A percentile compares a stretch with the other conserved stretches of the same genome.
These are phyloP conservation scores for Pyrus hybrid DNA, from an alignment of 331 rosid genomes.

Conservation along the genomic window DNA sequence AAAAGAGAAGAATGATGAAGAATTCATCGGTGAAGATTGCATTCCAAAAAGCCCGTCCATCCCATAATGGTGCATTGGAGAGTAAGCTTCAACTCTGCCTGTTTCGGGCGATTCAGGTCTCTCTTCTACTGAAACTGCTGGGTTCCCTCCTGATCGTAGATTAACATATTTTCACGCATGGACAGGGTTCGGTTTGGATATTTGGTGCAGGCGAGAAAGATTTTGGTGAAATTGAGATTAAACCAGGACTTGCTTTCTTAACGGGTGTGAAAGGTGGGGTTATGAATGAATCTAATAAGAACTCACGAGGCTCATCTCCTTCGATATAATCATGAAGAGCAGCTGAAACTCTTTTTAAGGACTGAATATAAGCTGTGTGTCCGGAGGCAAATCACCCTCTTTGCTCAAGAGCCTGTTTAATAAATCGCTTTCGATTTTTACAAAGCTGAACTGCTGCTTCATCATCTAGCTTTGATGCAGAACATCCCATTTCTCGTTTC, in stretches of 20 bases:
- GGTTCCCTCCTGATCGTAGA: conserved; percentile 57
- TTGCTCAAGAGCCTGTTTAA: conserved; percentile 77
- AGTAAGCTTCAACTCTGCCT: conserved; percentile 53
- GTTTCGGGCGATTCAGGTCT: conserved; percentile 66
- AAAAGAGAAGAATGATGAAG: conserved; percentile 52
- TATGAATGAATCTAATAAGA: conserved; percentile 48
- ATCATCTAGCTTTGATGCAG: conserved; percentile 71
- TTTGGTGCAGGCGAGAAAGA: conserved; percentile 21
- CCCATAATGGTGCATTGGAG: conserved; percentile 51
- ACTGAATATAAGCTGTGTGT: conserved; percentile 64
- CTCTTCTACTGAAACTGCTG: conserved; percentile 66
- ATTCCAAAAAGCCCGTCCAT: conserved; percentile 52
- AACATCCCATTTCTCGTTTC: conserved; percentile 81
- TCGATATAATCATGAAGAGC: conserved; percentile 72
- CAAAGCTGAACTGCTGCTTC: conserved; percentile 82
- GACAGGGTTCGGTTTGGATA: conserved; percentile 33
- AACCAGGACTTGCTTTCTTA: conserved; percentile 47
- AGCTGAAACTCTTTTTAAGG: conserved; percentile 62
- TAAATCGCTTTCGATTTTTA: conserved; percentile 67
- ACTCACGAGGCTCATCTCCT: conserved; percentile 46
- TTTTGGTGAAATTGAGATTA: conserved; percentile 50
- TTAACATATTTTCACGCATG: conserved; percentile 52
- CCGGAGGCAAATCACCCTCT: conserved; percentile 63
- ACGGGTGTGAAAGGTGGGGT: conserved; percentile 53
- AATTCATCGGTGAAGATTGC: conserved; percentile 56